Base-by-base conservation (phyloP, 2,329 filamentous ascomycete species). In the Bipolaris zeicola region DNA sequence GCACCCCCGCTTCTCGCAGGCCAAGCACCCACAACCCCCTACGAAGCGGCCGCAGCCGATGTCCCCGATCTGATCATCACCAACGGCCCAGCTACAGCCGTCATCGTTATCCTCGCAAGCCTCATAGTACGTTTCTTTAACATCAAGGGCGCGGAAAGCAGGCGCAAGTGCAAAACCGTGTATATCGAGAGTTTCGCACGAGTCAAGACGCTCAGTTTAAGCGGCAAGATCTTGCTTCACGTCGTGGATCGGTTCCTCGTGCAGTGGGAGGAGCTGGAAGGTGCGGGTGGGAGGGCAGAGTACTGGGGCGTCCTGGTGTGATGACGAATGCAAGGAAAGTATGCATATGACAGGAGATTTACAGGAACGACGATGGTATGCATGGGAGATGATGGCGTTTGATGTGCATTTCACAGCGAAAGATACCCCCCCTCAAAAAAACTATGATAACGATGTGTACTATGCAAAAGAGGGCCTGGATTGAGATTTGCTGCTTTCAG, bases 111-210 rank as follows among this genome's bases (percentile, higher is more conserved):
- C 3, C 70, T 88, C 2, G 85, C 85, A 0, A 79, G 81, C 1
- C 75, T 84, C 2, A 45, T 87, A 13, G 67, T 90, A 48, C 81
- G 83, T n/a, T 81, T 85, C 66, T 79, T 83, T 57, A 69, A 81
- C 55, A 46, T 76, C 5, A 58, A 63, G 46, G 75, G 77, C 8
- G 74, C 68, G 31, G 61, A 76, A 36, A 69, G 69, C 6, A 73
- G 79, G 18, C 77, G 81, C 26, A 83, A 83, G 61, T 88, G 94
- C 79, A 85, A 87, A 60, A 88, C 90, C 8, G 81, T 98, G 13
- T 99, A 95, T 73, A 85, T 97, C 26, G 95, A 99, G 80, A 95
- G 90, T 18, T 97, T 93, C 89, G 94, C 95, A 2, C 84, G 95
- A 14, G 90, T 96, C 14, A 88, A 84, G 63, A 88, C 85, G 11